Percentiles rank a stretch among this genome's conserved stretches.
Conservation (phyloP, 2,329 filamentous ascomycete species). For the Amauroascus verrucosus region DNA sequence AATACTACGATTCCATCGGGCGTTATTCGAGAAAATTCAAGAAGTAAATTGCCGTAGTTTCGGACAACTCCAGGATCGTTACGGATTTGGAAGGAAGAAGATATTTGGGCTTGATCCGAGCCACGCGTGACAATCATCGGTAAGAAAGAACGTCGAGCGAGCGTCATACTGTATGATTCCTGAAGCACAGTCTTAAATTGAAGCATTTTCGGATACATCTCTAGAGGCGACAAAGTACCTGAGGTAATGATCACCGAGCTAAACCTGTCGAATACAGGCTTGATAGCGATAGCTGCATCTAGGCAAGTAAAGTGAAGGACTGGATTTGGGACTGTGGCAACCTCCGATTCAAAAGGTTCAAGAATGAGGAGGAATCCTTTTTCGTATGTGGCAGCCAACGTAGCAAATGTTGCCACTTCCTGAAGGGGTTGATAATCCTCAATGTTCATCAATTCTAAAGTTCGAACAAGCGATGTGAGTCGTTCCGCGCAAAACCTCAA, state of each 20-base stretch:
- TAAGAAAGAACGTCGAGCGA: slow-evolving; percentile 86
- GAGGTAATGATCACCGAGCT: slow-evolving; percentile 98
- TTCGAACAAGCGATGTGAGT: slow-evolving; percentile 85
- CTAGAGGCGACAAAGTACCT: slow-evolving; percentile 87
- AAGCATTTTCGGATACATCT: slow-evolving; percentile 99
- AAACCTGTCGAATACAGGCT: slow-evolving; percentile 93
- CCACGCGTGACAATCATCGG: slow-evolving; percentile 96
- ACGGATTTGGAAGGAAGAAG: slow-evolving; percentile 86
- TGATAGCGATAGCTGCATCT: slow-evolving; percentile 95
- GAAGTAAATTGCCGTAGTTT: slow-evolving; percentile 87
- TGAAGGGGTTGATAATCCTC: slow-evolving; percentile 96
- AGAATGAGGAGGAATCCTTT: slow-evolving; percentile 91
- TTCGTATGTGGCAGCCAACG: slow-evolving; percentile 90
- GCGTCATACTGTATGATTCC: slow-evolving; percentile 94
- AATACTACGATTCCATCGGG: slow-evolving; percentile 98
- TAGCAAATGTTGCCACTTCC: slow-evolving; percentile 95
- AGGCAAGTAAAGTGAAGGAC: slow-evolving; percentile 95
- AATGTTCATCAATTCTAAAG: slow-evolving; percentile 90
- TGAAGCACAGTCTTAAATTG: slow-evolving; percentile 86
- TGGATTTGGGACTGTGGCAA: slow-evolving; percentile 88
- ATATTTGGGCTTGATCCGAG: slow-evolving; percentile 85
- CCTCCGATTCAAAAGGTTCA: slow-evolving; percentile 94
- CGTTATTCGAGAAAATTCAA: slow-evolving; percentile 91
- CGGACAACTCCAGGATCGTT: slow-evolving; percentile 95
- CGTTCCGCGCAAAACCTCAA: slow-evolving; percentile 87